These are phyloP conservation scores for Alopecurus myosuroides DNA, from an alignment of 176 grass and related monocot genomes.

Conservation along the genomic window DNA sequence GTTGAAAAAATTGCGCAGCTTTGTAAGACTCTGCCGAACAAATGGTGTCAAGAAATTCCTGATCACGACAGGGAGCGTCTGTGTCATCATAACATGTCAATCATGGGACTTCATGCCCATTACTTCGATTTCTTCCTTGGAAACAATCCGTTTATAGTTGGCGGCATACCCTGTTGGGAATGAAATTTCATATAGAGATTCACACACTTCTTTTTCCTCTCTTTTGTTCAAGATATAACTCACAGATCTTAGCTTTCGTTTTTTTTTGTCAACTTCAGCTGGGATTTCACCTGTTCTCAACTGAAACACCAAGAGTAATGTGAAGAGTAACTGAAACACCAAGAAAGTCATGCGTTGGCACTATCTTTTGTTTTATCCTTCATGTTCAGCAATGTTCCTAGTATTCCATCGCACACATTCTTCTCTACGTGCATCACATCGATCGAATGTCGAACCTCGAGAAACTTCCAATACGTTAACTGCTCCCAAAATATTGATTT, in stretches of 20 bases:
- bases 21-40: neutral
- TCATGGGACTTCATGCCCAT: neutral
- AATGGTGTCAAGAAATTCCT: neutral
- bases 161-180: neutral
- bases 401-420: neutral
- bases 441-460: neutral
- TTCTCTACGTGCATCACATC: neutral
- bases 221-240: too few relatives aligned
- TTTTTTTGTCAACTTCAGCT: too few relatives aligned
- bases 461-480: neutral
- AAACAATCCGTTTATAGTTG: neutral
- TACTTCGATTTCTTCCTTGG: neutral
- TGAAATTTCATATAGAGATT: neutral
- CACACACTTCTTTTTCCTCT: neutral
- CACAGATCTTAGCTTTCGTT: too few relatives aligned
- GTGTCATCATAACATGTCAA: neutral
- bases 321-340: too few relatives aligned
- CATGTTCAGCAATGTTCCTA: neutral
- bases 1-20: neutral
- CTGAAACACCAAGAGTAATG: too few relatives aligned
- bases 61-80: neutral
- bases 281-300: too few relatives aligned
- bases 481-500: neutral
- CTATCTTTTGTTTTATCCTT: neutral
- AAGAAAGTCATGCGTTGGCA: too few relatives aligned